Percentiles rank a stretch among this genome's conserved stretches.
Conservation (phyloP, 2,329 filamentous ascomycete genomes). For the Cladosporium sp. region DNA sequence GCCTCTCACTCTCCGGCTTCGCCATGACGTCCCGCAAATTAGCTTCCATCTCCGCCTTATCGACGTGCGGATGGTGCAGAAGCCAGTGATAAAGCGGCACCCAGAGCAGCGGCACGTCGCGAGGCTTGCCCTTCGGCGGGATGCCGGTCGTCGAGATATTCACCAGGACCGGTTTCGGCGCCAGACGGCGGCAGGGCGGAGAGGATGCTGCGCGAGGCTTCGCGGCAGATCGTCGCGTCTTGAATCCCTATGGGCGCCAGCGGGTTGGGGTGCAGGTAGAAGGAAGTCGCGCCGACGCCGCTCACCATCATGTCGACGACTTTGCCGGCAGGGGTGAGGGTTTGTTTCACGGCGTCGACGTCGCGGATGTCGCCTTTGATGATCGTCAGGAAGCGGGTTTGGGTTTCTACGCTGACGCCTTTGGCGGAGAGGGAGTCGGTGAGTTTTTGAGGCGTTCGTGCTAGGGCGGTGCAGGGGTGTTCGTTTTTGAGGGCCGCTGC, state of each 20-base stretch:
- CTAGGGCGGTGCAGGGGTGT: slow-evolving; percentile 45
- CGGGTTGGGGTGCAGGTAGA: slow-evolving; percentile 1
- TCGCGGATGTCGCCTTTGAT: slow-evolving; percentile 46
- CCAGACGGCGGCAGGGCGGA: slow-evolving; percentile 26
- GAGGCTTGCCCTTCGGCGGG: slow-evolving; percentile 18
- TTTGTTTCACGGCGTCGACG: slow-evolving; percentile 36
- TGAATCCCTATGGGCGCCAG: slow-evolving; percentile 14
- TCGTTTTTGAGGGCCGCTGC: slow-evolving; percentile 41
- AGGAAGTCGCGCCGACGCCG: slow-evolving; percentile 41
- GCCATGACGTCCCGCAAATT: slow-evolving; percentile 26
- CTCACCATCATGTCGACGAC: slow-evolving; percentile 43
- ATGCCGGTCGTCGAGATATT: slow-evolving; percentile 38
- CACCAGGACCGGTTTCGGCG: slow-evolving; percentile 29
- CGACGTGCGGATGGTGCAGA: slow-evolving; percentile 35
- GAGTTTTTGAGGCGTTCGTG: slow-evolving; percentile 49
- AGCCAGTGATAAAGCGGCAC: slow-evolving; percentile 34
- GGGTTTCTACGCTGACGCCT: slow-evolving; percentile 33
- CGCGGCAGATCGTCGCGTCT: slow-evolving; percentile 34
- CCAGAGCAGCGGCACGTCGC: slow-evolving; percentile 35
- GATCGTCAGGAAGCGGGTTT: slow-evolving; percentile 43
- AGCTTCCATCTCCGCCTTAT: slow-evolving; percentile 37
- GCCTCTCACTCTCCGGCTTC: slow-evolving; percentile 18
- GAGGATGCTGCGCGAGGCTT: slow-evolving; percentile 30
- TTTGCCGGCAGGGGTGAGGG: slow-evolving; percentile 27
- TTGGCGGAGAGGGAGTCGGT: slow-evolving; percentile 38